Evolutionary conservation across 176 grass and related monocot species (phyloP).

Genomic region (Bromus sterilis): DNA sequence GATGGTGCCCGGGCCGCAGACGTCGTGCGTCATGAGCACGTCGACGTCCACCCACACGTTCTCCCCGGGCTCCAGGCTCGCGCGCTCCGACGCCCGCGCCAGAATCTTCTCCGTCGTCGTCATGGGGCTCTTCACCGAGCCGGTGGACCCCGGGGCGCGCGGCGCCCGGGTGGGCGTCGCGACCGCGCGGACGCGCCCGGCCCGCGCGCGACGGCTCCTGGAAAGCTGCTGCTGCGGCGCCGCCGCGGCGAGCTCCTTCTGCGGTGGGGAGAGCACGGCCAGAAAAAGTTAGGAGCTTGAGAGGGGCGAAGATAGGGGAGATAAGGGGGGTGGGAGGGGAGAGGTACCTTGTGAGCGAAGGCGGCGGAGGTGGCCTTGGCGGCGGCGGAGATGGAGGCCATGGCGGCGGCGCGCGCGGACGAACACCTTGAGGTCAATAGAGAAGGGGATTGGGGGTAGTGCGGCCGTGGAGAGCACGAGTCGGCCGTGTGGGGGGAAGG

Average conservation of each 20-base stretch:
- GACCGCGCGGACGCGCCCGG: constrained; percentile 43
- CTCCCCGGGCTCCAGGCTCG: constrained; percentile 74
- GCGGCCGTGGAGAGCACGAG: constrained; percentile 2
- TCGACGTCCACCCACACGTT: constrained; percentile 97
- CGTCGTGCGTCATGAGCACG: constrained; percentile 97
- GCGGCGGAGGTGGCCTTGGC: constrained; percentile 27
- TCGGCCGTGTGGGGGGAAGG: background rate
- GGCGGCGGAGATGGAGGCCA: constrained; percentile 35
- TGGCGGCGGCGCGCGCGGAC: constrained; percentile 24
- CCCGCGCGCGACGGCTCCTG: background rate
- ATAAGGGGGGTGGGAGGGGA: background rate
- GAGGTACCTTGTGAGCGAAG: constrained; percentile 21
- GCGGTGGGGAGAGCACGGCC: background rate
- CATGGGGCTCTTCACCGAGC: constrained; percentile 80
- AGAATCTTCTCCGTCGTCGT: constrained; percentile 99
- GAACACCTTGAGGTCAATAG: constrained; percentile 17
- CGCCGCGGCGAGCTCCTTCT: constrained; percentile 47
- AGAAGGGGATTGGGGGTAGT: background rate
- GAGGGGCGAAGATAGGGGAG: rapidly evolving
- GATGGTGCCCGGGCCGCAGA: constrained; percentile 68
- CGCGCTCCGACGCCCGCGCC: constrained; percentile 65
- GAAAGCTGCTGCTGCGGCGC: constrained; percentile 21
- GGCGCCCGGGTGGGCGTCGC: constrained; percentile 46
- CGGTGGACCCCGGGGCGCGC: constrained; percentile 55
- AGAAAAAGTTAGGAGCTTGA: background rate